phyloP scores from a whole-genome alignment of 305 asterid genomes.

The Rubia tinctorum region DNA sequence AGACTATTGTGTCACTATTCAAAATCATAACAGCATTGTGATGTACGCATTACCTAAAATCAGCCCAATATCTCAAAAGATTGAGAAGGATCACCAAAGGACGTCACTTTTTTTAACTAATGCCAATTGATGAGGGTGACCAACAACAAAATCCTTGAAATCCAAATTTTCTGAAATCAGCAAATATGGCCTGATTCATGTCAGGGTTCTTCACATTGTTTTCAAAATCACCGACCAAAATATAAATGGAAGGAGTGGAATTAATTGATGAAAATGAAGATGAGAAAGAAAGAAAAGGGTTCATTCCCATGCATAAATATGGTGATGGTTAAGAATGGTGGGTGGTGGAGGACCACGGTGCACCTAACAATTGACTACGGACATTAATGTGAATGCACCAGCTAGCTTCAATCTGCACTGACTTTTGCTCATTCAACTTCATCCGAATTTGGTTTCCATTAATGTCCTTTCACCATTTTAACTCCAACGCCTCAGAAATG shows the following conservation, averaged over 20 bases:
- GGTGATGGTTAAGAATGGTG: slow-evolving; percentile 11
- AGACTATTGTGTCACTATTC: too few species aligned
- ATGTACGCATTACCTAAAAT: too few species aligned
- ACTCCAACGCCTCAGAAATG: slow-evolving; percentile 12
- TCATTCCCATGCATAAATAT: not conserved
- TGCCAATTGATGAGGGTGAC: not conserved
- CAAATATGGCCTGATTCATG: slow-evolving; percentile 14
- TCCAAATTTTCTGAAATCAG: not conserved
- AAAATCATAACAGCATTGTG: too few species aligned
- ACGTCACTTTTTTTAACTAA: too few species aligned
- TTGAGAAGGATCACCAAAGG: not conserved
- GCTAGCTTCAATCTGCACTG: too few species aligned
- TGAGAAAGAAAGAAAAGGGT: not conserved
- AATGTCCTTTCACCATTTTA: not conserved
- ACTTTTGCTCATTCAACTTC: slow-evolving; percentile 17
- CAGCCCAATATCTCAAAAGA: not conserved
- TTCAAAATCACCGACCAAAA: slow-evolving; percentile 16
- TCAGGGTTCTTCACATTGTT: slow-evolving; percentile 14
- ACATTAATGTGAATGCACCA: not conserved
- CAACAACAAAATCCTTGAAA: not conserved
- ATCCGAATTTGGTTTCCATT: slow-evolving; percentile 12
- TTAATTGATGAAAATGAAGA: not conserved
- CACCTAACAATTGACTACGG: slow-evolving; percentile 32
- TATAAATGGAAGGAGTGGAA: not conserved
- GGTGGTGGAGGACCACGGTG: slow-evolving; percentile 8